Evolutionary conservation across 495 filamentous ascomycete species (phyloP).

Genomic region (Evernia prunastri): DNA sequence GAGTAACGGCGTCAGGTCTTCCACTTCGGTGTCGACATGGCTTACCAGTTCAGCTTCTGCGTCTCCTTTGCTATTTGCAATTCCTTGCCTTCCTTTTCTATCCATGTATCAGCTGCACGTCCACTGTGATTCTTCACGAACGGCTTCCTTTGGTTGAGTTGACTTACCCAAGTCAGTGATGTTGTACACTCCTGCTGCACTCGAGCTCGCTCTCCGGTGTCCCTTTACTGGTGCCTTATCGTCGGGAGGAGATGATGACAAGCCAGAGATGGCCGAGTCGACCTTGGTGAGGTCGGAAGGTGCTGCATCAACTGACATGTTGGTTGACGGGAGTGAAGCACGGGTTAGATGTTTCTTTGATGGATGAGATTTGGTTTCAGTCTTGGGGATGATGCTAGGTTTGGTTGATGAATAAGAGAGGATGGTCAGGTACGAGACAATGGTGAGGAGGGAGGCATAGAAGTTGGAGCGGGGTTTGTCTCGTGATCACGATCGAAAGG

Average conservation of each 20-base stretch:
- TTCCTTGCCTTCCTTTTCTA: slow-evolving; percentile 69
- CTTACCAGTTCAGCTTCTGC: slow-evolving; percentile 85
- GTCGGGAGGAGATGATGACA: slow-evolving; percentile 61
- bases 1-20: neutral
- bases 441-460: slow-evolving; percentile 6
- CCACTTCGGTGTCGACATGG: slow-evolving; percentile 7
- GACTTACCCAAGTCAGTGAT: slow-evolving; percentile 78
- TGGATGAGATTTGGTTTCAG: slow-evolving; percentile 18
- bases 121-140: slow-evolving; percentile 7
- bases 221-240: slow-evolving; percentile 40
- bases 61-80: slow-evolving; percentile 79
- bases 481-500: slow-evolving; percentile 20
- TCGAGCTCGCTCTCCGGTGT: slow-evolving; percentile 62
- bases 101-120: slow-evolving; percentile 24
- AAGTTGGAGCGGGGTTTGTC: slow-evolving; percentile 17
- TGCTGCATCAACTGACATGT: slow-evolving; percentile 54
- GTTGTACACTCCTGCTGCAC: slow-evolving; percentile 62
- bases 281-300: slow-evolving; percentile 58
- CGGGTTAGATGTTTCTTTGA: slow-evolving; percentile 5
- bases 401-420: slow-evolving; percentile 11
- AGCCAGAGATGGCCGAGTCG: slow-evolving; percentile 77
- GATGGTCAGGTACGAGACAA: slow-evolving; percentile 24
- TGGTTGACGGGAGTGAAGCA: slow-evolving; percentile 26
- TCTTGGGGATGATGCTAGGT: slow-evolving; percentile 1
- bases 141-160: slow-evolving; percentile 10